Evolutionary conservation across 345 rosid genomes (phyloP), one percentile per base, ranked within the genome.

Genomic region (Geranium rotundifolium): DNA sequence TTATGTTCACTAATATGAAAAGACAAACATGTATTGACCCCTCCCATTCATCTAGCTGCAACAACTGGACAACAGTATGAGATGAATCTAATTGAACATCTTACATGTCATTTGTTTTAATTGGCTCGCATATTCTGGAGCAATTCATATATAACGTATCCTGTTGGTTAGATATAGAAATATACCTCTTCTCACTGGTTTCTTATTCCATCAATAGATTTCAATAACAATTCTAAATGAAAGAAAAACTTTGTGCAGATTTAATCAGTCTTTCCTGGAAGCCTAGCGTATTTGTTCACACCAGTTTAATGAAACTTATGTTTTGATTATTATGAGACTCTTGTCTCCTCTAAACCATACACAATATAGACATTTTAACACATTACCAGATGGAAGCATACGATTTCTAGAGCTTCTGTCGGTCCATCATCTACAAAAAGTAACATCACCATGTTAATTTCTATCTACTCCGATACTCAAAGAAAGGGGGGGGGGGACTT

Each of bases 341-440:
- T 29, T 12, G 10, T 41, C 7, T 41, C 50, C 14, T 17, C 13
- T 54, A 54, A 5, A 12, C 52, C 18, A n/a, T 34, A 56, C 3
- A 34, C 2, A 70, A 10, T 6, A 7, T 17, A 60, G 4, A 56
- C 41, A 62, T 4, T 3, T 31, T 58, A 17, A 29, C 3, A 59
- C 57, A 64, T 69, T 84, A 91, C 98, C 86, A 81, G 72, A 84
- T 89, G 90, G 70, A 91, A 91, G 81, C 84, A 82, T 31, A 96
- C 82, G 69, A 91, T 84, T 78, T 89, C 98, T 50, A 91, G 67
- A 58, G 92, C 98, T 81, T 91, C 95, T 46, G 87, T 79, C 69
- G 84, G 87, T 73, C 80, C 85, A 58, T 83, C 83, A 61, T 81
- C 91, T 85, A 80, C 75, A 83, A 74, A 60, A 71, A 69, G 71